phyloP scores from a whole-genome alignment of 2,329 filamentous ascomycete genomes.

The Furcasterigmium sp. region DNA sequence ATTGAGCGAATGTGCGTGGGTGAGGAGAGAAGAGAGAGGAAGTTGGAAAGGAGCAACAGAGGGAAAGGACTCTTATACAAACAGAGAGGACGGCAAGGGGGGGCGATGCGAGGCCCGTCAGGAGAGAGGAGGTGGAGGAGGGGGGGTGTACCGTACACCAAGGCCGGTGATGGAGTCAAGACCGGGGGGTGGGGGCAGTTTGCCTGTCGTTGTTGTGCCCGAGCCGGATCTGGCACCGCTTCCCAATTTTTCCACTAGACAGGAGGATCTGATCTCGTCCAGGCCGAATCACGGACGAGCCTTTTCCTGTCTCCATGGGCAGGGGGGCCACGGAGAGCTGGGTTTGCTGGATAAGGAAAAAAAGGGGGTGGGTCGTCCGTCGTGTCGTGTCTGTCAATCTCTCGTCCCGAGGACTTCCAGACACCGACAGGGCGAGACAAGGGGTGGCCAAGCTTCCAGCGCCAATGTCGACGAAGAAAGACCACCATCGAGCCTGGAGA shows the following conservation, averaged over 20 bases:
- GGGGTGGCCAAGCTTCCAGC: neutral
- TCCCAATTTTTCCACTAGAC: constrained; percentile 1
- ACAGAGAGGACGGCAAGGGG: constrained; percentile 8
- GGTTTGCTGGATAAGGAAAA: neutral
- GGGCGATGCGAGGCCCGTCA: constrained; percentile 8
- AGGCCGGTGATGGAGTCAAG: constrained; percentile 3
- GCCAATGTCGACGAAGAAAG: neutral
- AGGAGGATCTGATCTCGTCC: neutral
- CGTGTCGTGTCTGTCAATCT: neutral
- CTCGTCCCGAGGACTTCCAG: neutral
- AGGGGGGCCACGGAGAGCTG: neutral
- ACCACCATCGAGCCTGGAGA: neutral
- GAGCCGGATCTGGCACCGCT: neutral
- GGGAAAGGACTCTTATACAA: constrained; percentile 45
- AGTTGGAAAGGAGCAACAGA: constrained; percentile 27
- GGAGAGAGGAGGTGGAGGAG: constrained; percentile 12
- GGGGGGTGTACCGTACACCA: constrained; percentile 12
- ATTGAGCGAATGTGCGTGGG: constrained; percentile 42
- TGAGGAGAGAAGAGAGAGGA: constrained; percentile 33
- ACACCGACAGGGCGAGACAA: neutral
- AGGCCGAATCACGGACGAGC: neutral
- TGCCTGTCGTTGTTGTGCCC: neutral
- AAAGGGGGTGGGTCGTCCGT: neutral
- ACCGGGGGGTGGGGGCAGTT: neutral
- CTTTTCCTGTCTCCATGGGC: neutral